A percentile compares a stretch with the other conserved stretches of the same genome.
Evolutionary conservation across 208 protist genomes (phyloP).

Genomic region (Entamoeba invadens): DNA sequence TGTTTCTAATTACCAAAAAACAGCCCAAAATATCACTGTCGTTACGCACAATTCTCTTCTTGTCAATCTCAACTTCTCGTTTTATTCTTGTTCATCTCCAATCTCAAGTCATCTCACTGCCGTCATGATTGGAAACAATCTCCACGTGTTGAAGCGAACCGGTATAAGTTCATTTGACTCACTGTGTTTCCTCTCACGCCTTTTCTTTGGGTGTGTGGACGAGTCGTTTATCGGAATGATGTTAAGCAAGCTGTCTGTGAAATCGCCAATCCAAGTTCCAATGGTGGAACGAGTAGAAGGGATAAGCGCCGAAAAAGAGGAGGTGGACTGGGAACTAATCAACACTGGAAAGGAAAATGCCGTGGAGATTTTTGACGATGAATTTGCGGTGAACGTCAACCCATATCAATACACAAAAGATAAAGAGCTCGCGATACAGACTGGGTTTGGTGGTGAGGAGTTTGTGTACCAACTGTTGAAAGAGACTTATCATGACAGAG

Average conservation of each 20-base stretch:
- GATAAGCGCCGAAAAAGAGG: not conserved
- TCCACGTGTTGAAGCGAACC: not conserved
- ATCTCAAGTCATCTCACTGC: not conserved
- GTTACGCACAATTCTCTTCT: not conserved
- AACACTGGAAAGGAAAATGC: not conserved
- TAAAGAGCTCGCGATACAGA: not conserved
- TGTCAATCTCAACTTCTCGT: not conserved
- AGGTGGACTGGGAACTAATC: not conserved
- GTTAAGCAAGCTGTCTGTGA: not conserved
- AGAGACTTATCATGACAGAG: not conserved
- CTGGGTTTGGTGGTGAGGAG: not conserved
- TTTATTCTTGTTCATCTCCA: not conserved
- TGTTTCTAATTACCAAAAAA: not conserved
- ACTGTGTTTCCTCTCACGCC: not conserved
- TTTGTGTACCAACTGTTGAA: not conserved
- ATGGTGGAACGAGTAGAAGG: not conserved
- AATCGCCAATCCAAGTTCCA: not conserved
- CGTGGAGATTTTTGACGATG: not conserved
- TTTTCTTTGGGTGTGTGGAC: not conserved
- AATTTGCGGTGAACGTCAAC: not conserved
- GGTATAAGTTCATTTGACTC: not conserved
- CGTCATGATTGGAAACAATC: not conserved
- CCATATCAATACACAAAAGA: not conserved
- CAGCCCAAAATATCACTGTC: not conserved
- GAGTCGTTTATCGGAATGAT: not conserved